These are phyloP conservation scores for Gossypium ekmanianum DNA, from an alignment of 345 rosid species.

Conservation along the genomic window DNA sequence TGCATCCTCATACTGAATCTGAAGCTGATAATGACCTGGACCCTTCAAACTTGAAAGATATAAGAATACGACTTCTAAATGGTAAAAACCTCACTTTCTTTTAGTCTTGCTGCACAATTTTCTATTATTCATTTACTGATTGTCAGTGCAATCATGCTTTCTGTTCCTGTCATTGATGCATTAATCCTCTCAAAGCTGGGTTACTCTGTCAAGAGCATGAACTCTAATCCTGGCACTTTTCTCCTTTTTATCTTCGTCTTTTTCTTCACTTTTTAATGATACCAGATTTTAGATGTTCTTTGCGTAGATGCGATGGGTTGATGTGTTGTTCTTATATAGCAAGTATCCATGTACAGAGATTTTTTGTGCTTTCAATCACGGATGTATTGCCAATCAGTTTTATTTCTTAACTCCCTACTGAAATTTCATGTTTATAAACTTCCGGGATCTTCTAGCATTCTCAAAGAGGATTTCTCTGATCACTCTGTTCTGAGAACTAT, in stretches of 20 bases:
- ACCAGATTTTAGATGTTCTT: neutral
- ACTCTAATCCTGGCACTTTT: neutral
- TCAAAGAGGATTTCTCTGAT: neutral
- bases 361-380: neutral
- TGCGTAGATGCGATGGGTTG: neutral
- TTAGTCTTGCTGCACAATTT: neutral
- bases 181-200: neutral
- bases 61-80: constrained; percentile 82
- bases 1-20: constrained; percentile 57
- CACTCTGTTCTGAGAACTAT: neutral
- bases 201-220: neutral
- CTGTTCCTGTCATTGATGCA: neutral
- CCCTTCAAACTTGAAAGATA: constrained; percentile 64
- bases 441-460: neutral
- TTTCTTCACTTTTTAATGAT: neutral
- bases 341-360: neutral
- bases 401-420: neutral
- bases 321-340: neutral
- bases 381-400: neutral
- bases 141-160: neutral
- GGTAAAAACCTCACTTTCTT: constrained; percentile 38
- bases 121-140: neutral
- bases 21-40: constrained; percentile 44
- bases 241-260: neutral
- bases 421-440: constrained; percentile 2